phyloP scores from a whole-genome alignment of 345 rosid species.

The Eucalyptus pumila region DNA sequence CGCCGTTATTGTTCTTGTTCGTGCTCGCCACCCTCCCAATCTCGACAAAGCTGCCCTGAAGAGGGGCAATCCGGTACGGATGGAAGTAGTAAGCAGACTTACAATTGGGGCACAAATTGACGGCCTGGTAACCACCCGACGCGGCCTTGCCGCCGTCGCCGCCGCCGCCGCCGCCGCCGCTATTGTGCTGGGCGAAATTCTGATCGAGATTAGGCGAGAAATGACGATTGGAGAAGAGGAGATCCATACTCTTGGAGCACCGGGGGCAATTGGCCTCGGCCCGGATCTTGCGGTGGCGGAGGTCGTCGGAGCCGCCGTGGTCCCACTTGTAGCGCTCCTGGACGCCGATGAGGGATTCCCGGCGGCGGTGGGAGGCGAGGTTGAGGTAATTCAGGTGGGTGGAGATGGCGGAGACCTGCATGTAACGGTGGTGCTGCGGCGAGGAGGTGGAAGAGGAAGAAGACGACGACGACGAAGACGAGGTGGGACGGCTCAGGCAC shows the following conservation, averaged over 20 bases:
- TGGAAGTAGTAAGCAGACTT: conserved; percentile 74
- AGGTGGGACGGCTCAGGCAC: conserved; percentile 6
- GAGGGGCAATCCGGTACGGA: conserved; percentile 53
- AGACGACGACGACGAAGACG: neutral
- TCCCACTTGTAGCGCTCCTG: conserved; percentile 76
- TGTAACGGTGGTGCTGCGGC: neutral
- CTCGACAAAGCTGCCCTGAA: conserved; percentile 88
- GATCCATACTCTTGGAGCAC: conserved; percentile 79
- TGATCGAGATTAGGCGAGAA: conserved; percentile 6
- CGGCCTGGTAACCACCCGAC: conserved; percentile 31
- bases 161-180: neutral
- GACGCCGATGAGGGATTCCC: conserved; percentile 21
- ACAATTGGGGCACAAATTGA: conserved; percentile 83
- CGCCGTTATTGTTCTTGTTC: neutral
- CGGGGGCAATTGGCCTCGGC: conserved; percentile 95
- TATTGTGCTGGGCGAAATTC: conserved; percentile 19
- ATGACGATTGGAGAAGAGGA: conserved; percentile 58
- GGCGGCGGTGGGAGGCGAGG: conserved; percentile 26
- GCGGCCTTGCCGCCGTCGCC: neutral
- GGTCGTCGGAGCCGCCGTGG: conserved; percentile 27
- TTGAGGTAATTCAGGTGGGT: conserved; percentile 29
- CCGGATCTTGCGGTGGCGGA: conserved; percentile 43
- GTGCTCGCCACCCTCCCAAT: conserved; percentile 40
- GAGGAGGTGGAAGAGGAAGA: neutral
- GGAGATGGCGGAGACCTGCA: conserved; percentile 9